Conservation (phyloP, 768 basidiomycete genomes). For the Rubroboletus pulcherrimus region DNA sequence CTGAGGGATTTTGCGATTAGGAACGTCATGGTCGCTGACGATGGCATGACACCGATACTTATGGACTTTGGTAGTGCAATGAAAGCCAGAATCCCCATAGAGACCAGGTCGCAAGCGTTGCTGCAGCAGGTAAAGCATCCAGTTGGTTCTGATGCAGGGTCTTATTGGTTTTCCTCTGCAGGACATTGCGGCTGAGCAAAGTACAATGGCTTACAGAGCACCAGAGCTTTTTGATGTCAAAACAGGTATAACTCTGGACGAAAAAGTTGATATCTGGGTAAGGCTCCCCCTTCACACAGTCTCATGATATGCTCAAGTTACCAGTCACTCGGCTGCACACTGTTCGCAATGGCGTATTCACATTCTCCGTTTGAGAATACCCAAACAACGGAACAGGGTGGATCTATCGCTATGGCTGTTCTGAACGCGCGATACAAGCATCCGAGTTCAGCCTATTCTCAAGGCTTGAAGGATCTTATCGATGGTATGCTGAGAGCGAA, state of each 20-base stretch:
- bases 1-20: slow-evolving; percentile 36
- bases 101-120: slow-evolving; percentile 82
- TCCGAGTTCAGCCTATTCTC: slow-evolving; percentile 80
- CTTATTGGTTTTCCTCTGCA: slow-evolving; percentile 25
- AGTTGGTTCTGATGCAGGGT: not conserved
- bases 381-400: slow-evolving; percentile 90
- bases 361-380: slow-evolving; percentile 95
- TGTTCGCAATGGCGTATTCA: slow-evolving; percentile 92
- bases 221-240: slow-evolving; percentile 98
- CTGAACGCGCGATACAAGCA: slow-evolving; percentile 91
- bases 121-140: slow-evolving; percentile 68
- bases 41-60: slow-evolving; percentile 77
- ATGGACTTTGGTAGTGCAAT: slow-evolving; percentile 98
- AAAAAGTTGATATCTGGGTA: slow-evolving; percentile 98
- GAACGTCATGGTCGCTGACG: slow-evolving; percentile 96
- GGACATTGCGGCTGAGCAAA: slow-evolving; percentile 97
- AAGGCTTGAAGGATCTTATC: slow-evolving; percentile 78
- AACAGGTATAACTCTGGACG: slow-evolving; percentile 80
- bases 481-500: slow-evolving; percentile 82
- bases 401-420: slow-evolving; percentile 97
- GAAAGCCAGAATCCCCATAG: slow-evolving; percentile 79
- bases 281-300: slow-evolving; percentile 18
- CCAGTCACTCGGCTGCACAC: slow-evolving; percentile 92
- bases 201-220: slow-evolving; percentile 97
- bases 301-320: slow-evolving; percentile 5